A percentile compares a stretch with the other conserved stretches of the same genome.
These are phyloP conservation scores for Fusarium agapanthi DNA, from an alignment of 2,329 filamentous ascomycete genomes.

Conservation along the genomic window DNA sequence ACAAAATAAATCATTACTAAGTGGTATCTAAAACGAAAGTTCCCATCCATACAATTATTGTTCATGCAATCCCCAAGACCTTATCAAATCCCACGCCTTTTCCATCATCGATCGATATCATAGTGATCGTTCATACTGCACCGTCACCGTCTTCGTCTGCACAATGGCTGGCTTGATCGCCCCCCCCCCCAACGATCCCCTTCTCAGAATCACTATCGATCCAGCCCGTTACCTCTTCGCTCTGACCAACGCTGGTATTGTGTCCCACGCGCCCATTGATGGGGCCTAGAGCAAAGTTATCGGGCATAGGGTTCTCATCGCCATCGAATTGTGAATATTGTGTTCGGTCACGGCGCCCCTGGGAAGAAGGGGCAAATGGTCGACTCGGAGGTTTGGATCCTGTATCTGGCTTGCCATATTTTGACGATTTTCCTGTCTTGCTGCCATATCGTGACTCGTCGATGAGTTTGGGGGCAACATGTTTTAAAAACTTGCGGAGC, in stretches of 20 bases:
- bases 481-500: slow-evolving; percentile 50
- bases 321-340: slow-evolving; percentile 36
- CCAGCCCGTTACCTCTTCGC: slow-evolving; percentile 30
- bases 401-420: slow-evolving; percentile 27
- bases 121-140: slow-evolving; percentile 25
- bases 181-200: slow-evolving; percentile 16
- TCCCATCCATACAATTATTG: neutral
- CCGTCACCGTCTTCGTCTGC: slow-evolving; percentile 37
- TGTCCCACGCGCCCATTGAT: slow-evolving; percentile 15
- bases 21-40: slow-evolving; percentile 8
- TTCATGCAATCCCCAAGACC: neutral
- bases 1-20: neutral
- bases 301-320: slow-evolving; percentile 5
- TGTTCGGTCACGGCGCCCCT: slow-evolving; percentile 27
- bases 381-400: slow-evolving; percentile 18
- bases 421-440: slow-evolving; percentile 26
- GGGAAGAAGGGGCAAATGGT: slow-evolving; percentile 8
- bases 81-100: neutral
- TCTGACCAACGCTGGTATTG: slow-evolving; percentile 19
- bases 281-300: slow-evolving; percentile 16
- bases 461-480: slow-evolving; percentile 48
- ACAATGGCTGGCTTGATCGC: slow-evolving; percentile 28
- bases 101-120: neutral
- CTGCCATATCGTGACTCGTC: slow-evolving; percentile 40
- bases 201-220: slow-evolving; percentile 36